These are phyloP conservation scores for Tephrocybe rancida DNA, from an alignment of 768 basidiomycete genomes.

Conservation along the genomic window DNA sequence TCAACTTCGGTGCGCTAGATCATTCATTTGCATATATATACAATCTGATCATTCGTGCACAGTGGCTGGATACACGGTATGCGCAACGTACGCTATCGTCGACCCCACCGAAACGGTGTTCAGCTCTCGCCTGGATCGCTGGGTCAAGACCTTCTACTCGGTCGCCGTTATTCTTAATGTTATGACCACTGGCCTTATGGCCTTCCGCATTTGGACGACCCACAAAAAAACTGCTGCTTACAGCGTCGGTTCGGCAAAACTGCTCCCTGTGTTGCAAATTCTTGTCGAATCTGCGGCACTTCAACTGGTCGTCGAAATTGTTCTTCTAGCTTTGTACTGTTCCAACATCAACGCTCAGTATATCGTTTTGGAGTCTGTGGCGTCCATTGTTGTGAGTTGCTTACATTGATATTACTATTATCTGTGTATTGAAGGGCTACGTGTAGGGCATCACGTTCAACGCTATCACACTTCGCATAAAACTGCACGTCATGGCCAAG, in stretches of 20 bases:
- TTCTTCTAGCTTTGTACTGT: constrained; percentile 13
- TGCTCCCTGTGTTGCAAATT: constrained; percentile 7
- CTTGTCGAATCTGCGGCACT: constrained; percentile 13
- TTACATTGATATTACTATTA: neutral
- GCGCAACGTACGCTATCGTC: constrained; percentile 7
- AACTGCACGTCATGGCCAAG: constrained; percentile 1
- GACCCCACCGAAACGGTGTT: constrained; percentile 12
- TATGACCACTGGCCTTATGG: constrained; percentile 12
- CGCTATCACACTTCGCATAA: constrained; percentile 11
- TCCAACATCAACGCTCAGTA: constrained; percentile 11
- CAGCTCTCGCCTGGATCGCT: constrained; percentile 5
- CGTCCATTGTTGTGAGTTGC: constrained; percentile 9
- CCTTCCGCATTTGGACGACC: constrained; percentile 7
- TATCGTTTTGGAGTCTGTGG: constrained; percentile 10
- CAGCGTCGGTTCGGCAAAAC: neutral
- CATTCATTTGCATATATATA: neutral
- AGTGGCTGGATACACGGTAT: constrained; percentile 14
- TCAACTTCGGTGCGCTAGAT: constrained; percentile 5
- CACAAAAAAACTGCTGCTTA: constrained; percentile 4
- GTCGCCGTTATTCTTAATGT: constrained; percentile 9
- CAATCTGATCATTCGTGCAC: neutral
- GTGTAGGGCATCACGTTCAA: constrained; percentile 13
- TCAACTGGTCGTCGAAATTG: constrained; percentile 10
- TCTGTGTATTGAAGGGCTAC: neutral
- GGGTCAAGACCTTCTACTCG: constrained; percentile 13